A percentile compares a stretch with the other conserved stretches of the same genome.
These are phyloP conservation scores for Exophiala mesophila DNA, from an alignment of 2,329 filamentous ascomycete genomes.

Conservation along the genomic window DNA sequence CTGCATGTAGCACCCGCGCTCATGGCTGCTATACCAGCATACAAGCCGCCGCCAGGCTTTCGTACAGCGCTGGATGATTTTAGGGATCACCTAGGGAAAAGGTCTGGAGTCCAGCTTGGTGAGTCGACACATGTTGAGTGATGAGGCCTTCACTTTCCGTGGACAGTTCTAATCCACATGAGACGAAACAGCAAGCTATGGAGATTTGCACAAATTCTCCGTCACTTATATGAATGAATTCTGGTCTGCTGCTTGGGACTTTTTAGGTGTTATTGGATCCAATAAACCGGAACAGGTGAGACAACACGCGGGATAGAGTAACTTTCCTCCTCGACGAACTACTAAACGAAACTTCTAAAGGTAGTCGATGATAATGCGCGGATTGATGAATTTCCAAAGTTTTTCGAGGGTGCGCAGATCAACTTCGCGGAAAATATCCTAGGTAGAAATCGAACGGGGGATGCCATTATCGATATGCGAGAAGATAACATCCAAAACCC, in stretches of 20 bases:
- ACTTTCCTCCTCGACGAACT: too few species aligned
- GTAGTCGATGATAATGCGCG: too few species aligned
- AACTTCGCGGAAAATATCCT: conserved; percentile 33
- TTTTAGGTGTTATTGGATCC: not conserved
- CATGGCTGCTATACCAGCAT: not conserved
- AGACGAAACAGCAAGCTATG: too few species aligned
- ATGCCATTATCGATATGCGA: not conserved
- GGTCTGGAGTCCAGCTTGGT: not conserved
- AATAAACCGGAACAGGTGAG: not conserved
- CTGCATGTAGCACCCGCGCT: too few species aligned
- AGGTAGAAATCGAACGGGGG: not conserved
- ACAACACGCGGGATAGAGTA: not conserved
- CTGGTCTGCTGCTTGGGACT: not conserved
- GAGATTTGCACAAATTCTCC: not conserved
- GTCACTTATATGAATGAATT: not conserved
- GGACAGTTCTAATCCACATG: too few species aligned
- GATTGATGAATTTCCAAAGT: too few species aligned
- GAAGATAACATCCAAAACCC: too few species aligned
- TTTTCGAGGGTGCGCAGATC: conserved; percentile 30
- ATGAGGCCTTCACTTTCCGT: too few species aligned
- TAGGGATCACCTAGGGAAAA: not conserved
- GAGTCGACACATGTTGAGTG: too few species aligned
- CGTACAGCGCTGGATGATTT: not conserved
- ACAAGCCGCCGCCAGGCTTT: not conserved
- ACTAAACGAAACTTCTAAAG: too few species aligned